Percentiles rank a stretch among this genome's conserved stretches.
phyloP scores from a whole-genome alignment of 169 alveolate genomes.

The Plasmodium adleri region DNA sequence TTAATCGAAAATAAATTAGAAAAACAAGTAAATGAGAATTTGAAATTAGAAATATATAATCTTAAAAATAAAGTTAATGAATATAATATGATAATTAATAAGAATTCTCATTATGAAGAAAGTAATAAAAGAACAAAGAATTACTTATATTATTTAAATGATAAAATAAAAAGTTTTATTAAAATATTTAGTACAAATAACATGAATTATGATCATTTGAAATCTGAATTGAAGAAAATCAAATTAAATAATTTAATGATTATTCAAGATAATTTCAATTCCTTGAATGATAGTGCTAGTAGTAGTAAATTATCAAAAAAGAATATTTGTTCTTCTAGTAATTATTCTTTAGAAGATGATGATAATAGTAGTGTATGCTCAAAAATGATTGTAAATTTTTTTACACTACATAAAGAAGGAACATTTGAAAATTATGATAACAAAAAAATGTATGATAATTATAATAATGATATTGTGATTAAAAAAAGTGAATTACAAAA shows the following conservation, averaged over 20 bases:
- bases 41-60: constrained; percentile 55
- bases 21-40: constrained; percentile 52
- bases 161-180: constrained; percentile 64
- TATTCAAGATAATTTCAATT: constrained; percentile 50
- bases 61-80: constrained; percentile 51
- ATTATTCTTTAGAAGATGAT: constrained; percentile 16
- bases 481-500: constrained; percentile 27
- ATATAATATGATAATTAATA: constrained; percentile 26
- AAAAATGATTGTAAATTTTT: constrained; percentile 42
- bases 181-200: constrained; percentile 53
- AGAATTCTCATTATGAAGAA: constrained; percentile 20
- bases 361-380: constrained; percentile 38
- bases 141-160: constrained; percentile 65
- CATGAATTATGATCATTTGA: constrained; percentile 54
- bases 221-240: constrained; percentile 54
- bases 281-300: not conserved
- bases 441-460: not conserved
- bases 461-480: constrained; percentile 31
- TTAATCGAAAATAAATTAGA: constrained; percentile 30
- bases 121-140: constrained; percentile 38
- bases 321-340: constrained; percentile 6
- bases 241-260: constrained; percentile 63
- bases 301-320: not conserved
- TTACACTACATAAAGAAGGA: not conserved
- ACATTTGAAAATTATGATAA: not conserved